A percentile compares a stretch with the other conserved stretches of the same genome.
phyloP scores from a whole-genome alignment of 495 filamentous ascomycete species.

The Poronia punctata region DNA sequence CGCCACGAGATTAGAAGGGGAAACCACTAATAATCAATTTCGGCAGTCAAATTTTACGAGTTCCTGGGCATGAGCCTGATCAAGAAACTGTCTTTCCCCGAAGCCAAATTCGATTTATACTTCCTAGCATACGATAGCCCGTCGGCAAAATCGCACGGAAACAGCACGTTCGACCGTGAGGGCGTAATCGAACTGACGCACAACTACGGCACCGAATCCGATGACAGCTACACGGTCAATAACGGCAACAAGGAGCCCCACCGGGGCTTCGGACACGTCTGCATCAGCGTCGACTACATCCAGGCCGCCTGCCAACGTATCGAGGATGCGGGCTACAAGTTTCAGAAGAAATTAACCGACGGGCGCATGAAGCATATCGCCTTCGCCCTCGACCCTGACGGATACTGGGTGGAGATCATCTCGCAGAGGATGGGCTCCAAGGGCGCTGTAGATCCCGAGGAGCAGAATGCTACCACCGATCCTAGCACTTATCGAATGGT shows the following conservation, averaged over 20 bases:
- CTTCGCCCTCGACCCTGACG: constrained; percentile 88
- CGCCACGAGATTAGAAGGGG: background rate
- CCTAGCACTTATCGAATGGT: constrained; percentile 38
- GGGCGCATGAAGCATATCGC: constrained; percentile 85
- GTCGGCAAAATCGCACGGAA: constrained; percentile 50
- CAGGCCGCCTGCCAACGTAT: constrained; percentile 81
- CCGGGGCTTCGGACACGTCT: constrained; percentile 85
- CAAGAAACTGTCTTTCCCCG: constrained; percentile 60
- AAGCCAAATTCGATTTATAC: constrained; percentile 86
- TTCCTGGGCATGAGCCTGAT: constrained; percentile 85
- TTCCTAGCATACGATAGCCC: constrained; percentile 71
- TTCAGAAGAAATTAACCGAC: constrained; percentile 89
- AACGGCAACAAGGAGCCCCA: constrained; percentile 87
- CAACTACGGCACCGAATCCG: constrained; percentile 91
- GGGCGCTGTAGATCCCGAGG: constrained; percentile 26
- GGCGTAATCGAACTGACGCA: constrained; percentile 91
- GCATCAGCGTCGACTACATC: constrained; percentile 83
- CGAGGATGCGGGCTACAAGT: constrained; percentile 81
- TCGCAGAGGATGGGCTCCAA: constrained; percentile 32
- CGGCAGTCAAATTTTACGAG: constrained; percentile 80
- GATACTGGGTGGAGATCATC: constrained; percentile 81
- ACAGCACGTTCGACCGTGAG: constrained; percentile 73
- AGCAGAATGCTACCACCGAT: constrained; percentile 33
- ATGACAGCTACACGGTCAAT: constrained; percentile 71
- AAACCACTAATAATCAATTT: background rate